Evolutionary conservation across 2,329 filamentous ascomycete species (phyloP), one percentile per base, ranked within the genome.

Genomic region (Phyllosticta capitalensis): DNA sequence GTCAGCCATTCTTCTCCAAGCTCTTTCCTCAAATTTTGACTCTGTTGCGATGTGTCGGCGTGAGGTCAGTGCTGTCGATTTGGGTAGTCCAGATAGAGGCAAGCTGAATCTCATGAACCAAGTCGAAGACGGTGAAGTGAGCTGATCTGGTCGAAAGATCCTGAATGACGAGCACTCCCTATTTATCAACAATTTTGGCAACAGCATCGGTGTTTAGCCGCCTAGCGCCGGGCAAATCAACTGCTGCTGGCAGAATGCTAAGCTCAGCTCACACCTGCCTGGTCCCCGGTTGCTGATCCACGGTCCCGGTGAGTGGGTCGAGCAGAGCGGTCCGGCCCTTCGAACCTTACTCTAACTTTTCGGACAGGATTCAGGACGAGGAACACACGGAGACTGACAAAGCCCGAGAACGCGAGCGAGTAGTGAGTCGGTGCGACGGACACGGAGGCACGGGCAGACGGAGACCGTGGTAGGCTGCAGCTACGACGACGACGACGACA

Each of bases 1-100:
- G 5, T 67, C 70, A 7, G 70, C 69, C 71, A 72, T 73, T 10
- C 52, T 65, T 61, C 64, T 54, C 24, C 7, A 7, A 24, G 14
- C 14, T 51, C n/a, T 10, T 33, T 17, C 6, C 48, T 2, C 33
- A 17, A 20, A n/a, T 19, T 17, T 10, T 9, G 33, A 17, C 9
- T 3, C 3, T 17, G 17, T 45, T 5, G 38, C 5, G 7, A n/a
- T n/a, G 7, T 5, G 17, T 19, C 17, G 38, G 17, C 38, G 3
- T n/a, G 38, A 2, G 14, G 5, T 45, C 5, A 3, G 14, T 45
- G 2, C 12, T n/a, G 38, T 45, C 38, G 38, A 45, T 45, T 45
- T 3, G 12, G 38, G 17, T 45, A 45, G 17, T 14, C 38, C 6
- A 5, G 38, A 6, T 6, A 19, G 38, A 45, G 14, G 17, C 4